phyloP scores from a whole-genome alignment of 768 basidiomycete species.

The Kwoniella bestiolae region DNA sequence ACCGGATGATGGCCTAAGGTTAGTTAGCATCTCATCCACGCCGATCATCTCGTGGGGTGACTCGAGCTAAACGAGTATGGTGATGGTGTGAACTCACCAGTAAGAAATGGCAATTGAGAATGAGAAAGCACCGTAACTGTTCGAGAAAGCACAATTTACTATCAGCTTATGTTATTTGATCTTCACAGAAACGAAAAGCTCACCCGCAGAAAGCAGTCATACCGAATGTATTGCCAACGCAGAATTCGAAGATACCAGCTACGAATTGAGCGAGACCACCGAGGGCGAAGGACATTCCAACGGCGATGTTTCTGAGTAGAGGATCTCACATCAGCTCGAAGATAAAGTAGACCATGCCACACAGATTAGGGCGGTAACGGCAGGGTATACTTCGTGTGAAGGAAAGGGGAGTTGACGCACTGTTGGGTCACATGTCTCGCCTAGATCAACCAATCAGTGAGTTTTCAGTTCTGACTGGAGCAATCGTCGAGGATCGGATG shows the following conservation, averaged over 20 bases:
- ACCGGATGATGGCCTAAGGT: slow-evolving; percentile 19
- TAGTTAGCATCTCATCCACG: background rate
- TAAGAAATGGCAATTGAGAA: slow-evolving; percentile 17
- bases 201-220: slow-evolving; percentile 26
- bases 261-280: slow-evolving; percentile 22
- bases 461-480: background rate
- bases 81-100: slow-evolving; percentile 1
- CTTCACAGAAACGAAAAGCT: background rate
- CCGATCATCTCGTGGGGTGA: background rate
- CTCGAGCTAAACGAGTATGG: background rate
- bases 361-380: too few species aligned
- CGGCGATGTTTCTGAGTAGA: slow-evolving; percentile 16
- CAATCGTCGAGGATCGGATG: background rate
- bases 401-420: background rate
- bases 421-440: slow-evolving; percentile 17
- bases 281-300: slow-evolving; percentile 20
- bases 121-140: slow-evolving; percentile 17
- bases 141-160: too few species aligned
- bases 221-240: slow-evolving; percentile 22
- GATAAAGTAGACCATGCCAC: too few species aligned
- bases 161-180: background rate
- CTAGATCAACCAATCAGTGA: background rate
- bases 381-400: too few species aligned
- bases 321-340: background rate
- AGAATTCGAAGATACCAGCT: slow-evolving; percentile 24